Percentiles rank a stretch among this genome's conserved stretches.
phyloP scores from a whole-genome alignment of 495 filamentous ascomycete genomes.

The Aspergillus cavernicola region DNA sequence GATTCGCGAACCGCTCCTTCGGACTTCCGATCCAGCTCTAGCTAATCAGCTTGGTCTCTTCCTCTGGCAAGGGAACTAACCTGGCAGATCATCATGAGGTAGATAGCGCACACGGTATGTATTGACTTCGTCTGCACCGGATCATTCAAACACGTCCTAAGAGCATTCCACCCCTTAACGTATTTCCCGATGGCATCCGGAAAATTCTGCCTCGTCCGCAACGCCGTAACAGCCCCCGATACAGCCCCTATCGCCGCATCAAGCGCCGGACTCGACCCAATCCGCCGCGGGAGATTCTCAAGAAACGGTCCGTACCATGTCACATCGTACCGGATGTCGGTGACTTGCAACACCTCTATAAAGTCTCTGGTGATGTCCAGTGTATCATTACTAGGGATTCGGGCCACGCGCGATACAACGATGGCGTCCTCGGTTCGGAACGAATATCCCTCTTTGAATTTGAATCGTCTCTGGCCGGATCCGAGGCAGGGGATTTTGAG shows the following conservation, averaged over 20 bases:
- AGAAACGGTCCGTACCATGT: conserved; percentile 34
- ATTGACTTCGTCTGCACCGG: conserved; percentile 25
- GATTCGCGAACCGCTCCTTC: conserved; percentile 20
- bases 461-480: conserved; percentile 38
- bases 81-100: conserved; percentile 40
- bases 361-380: conserved; percentile 17
- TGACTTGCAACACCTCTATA: conserved; percentile 21
- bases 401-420: background rate
- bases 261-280: conserved; percentile 33
- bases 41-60: background rate
- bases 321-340: conserved; percentile 34
- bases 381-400: conserved; percentile 13
- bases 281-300: conserved; percentile 27
- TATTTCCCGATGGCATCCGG: conserved; percentile 22
- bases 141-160: conserved; percentile 33
- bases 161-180: conserved; percentile 25
- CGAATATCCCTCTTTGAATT: conserved; percentile 30
- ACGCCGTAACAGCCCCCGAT: conserved; percentile 22
- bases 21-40: conserved; percentile 28
- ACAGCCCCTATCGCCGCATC: conserved; percentile 34
- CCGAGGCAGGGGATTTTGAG: conserved; percentile 39
- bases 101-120: conserved; percentile 41
- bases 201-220: conserved; percentile 17
- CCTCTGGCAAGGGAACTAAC: conserved; percentile 13
- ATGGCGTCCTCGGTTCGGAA: background rate